phyloP scores from a whole-genome alignment of 164 flowering plant species.

The Stephania yunnanensis region DNA sequence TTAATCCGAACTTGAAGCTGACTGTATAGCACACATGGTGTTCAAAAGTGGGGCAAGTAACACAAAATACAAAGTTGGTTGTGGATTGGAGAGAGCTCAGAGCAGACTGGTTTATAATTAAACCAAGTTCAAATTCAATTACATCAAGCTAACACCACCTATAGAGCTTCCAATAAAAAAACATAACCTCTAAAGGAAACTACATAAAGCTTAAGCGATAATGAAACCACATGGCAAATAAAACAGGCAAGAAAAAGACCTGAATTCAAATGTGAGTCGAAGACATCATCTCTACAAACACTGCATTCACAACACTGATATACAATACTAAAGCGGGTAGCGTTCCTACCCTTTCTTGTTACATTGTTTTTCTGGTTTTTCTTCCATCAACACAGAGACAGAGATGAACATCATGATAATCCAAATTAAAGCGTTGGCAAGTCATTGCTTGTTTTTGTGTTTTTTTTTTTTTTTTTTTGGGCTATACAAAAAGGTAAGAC shows the following conservation, averaged over 20 bases:
- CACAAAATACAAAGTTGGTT: no score
- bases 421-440: neutral
- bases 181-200: no score
- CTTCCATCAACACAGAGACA: conserved; percentile 3
- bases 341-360: neutral
- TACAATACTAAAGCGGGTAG: neutral
- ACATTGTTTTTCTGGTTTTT: neutral
- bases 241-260: neutral
- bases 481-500: neutral
- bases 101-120: no score
- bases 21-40: no score
- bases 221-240: no score
- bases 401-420: neutral
- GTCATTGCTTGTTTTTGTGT: neutral
- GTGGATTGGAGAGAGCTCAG: no score
- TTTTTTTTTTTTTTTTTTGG: neutral
- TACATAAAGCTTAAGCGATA: no score
- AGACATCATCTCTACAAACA: neutral
- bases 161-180: no score
- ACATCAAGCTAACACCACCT: no score
- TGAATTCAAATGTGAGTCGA: neutral
- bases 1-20: no score
- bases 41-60: no score
- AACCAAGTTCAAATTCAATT: no score
- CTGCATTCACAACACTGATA: neutral